Base-by-base conservation (phyloP, 768 basidiomycete species). In the Suillus placidus region DNA sequence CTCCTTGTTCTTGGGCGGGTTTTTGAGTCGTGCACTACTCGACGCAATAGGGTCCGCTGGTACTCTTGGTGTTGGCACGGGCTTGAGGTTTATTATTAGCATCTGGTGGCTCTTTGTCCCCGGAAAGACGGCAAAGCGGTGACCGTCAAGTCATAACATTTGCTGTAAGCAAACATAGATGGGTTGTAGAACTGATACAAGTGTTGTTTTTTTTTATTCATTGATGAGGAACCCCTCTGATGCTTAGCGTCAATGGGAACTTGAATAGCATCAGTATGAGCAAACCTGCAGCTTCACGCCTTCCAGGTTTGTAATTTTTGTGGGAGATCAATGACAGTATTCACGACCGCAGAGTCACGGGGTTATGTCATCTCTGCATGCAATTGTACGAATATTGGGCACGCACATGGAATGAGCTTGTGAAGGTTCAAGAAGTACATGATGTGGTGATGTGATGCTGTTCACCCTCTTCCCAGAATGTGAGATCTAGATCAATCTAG, bases 1-100 rank as follows among this genome's bases (percentile, higher is more conserved):
- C 62, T 71, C 84, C 12, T 82, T 93, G 61, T 91, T 94, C 77
- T 51, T 88, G 38, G 92, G 93, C 30, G 91, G 88, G 10, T 89
- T 94, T 72, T 74, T 83, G 40, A 83, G 84, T 5, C 84, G 88
- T 45, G 84, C 87, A 5, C 77, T 89, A 63, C 77, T 89, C 61
- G 83, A 80, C 45, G 73, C 80, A 63, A 79, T 88, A 45, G 89
- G 89, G 61, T 78, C 87, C 0, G 84, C 87, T 1, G 82, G 82
- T 2, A 81, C 90, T 0, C 80, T 92, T 61, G 89, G 88, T 13
- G 80, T 92, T 60, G 87, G 83, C 16, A 81, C 84, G 1, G 90
- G 88, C n/a, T 69, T 91, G 60, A 81, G 90, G n/a, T 68, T 88
- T 42, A 70, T 90, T 66, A 80, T 90, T 62, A 80, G 86, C 18